Percentiles rank a stretch among this genome's conserved stretches.
Conservation (phyloP, 2,329 filamentous ascomycete genomes). For the Colletotrichum tropicicola region DNA sequence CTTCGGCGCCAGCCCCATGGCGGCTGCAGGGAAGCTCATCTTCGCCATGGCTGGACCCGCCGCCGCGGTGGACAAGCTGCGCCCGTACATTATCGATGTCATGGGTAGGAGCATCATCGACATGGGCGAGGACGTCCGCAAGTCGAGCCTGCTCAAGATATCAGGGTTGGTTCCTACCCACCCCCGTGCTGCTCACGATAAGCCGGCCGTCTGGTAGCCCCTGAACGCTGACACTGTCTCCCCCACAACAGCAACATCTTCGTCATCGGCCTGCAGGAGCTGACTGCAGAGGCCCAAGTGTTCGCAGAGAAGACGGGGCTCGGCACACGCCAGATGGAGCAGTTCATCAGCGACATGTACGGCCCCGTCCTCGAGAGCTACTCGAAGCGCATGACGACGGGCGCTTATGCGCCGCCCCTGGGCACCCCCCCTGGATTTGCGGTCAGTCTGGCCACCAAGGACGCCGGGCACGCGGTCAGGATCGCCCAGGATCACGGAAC, state of each 20-base stretch:
- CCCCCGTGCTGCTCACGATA: neutral
- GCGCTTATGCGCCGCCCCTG: conserved; percentile 36
- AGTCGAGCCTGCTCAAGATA: conserved; percentile 51
- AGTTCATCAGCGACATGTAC: conserved; percentile 39
- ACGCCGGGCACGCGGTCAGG: conserved; percentile 22
- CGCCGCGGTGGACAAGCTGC: conserved; percentile 41
- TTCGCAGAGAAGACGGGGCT: conserved; percentile 41
- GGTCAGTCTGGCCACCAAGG: conserved; percentile 21
- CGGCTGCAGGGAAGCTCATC: conserved; percentile 51
- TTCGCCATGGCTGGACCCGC: conserved; percentile 50
- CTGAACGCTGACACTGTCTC: neutral
- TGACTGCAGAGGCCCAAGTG: conserved; percentile 40
- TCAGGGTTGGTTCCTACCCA: conserved; percentile 43
- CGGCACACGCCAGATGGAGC: conserved; percentile 35
- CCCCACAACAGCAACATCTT: conserved; percentile 43
- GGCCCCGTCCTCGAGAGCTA: conserved; percentile 37
- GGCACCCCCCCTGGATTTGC: conserved; percentile 19
- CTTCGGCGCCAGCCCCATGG: conserved; percentile 51
- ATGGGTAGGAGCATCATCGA: conserved; percentile 49
- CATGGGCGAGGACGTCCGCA: conserved; percentile 50
- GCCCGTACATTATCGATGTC: conserved; percentile 49
- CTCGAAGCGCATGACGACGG: conserved; percentile 39
- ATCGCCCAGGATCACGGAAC: conserved; percentile 18
- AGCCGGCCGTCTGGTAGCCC: neutral
- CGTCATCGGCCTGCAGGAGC: conserved; percentile 35